These are phyloP conservation scores for Gossypium turneri DNA, from an alignment of 345 rosid genomes.

Conservation along the genomic window DNA sequence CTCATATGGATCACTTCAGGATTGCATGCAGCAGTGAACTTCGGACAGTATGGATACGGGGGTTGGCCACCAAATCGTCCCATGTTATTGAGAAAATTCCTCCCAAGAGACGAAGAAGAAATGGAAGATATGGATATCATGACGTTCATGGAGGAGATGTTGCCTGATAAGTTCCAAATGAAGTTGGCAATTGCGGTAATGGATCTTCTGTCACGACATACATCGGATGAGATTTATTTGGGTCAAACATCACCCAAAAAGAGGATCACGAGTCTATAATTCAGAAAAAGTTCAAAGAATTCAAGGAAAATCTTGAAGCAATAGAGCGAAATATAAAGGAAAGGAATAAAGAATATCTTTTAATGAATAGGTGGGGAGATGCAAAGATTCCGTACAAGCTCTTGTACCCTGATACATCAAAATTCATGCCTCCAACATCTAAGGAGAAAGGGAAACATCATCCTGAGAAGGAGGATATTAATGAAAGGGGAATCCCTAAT, in stretches of 20 bases:
- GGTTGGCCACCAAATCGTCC: constrained; percentile 60
- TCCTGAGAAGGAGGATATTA: neutral
- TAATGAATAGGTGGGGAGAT: constrained; percentile 49
- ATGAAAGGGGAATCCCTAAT: constrained; percentile 5
- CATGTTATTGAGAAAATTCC: constrained; percentile 34
- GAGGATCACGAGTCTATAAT: too few species aligned
- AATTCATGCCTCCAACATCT: neutral
- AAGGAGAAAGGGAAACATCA: neutral
- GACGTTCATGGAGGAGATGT: constrained; percentile 39
- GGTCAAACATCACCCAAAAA: neutral
- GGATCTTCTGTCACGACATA: neutral
- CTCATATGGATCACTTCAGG: constrained; percentile 30
- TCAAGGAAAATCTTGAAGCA: constrained; percentile 29
- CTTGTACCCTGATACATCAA: constrained; percentile 38
- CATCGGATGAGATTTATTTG: neutral
- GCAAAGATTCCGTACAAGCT: constrained; percentile 46
- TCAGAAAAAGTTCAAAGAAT: neutral
- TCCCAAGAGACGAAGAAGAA: constrained; percentile 40
- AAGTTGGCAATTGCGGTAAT: neutral
- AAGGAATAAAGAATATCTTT: constrained; percentile 36
- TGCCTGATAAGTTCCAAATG: constrained; percentile 47
- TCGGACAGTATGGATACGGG: constrained; percentile 47
- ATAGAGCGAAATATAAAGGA: constrained; percentile 37
- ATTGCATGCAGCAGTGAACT: constrained; percentile 51
- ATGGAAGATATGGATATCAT: neutral